Evolutionary conservation across 2,329 filamentous ascomycete genomes (phyloP).

Genomic region (Venturia pyrina): DNA sequence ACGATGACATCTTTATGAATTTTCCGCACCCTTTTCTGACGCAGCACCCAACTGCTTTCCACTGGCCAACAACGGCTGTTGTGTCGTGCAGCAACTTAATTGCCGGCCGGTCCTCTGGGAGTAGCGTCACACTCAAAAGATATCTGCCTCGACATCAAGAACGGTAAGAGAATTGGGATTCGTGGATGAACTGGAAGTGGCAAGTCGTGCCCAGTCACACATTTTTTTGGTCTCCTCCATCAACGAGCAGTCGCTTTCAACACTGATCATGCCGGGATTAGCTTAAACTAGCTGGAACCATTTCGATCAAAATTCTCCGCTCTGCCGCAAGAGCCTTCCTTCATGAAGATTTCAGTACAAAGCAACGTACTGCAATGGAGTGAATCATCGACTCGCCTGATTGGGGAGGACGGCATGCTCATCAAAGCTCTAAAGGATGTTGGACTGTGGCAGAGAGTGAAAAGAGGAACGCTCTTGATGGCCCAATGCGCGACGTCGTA

Average conservation of each 20-base stretch:
- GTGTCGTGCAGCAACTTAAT: too few relatives aligned
- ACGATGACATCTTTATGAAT: too few relatives aligned
- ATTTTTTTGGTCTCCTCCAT: conserved; percentile 32
- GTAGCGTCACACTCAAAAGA: too few relatives aligned
- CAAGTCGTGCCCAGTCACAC: conserved; percentile 32
- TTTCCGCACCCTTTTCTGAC: too few relatives aligned
- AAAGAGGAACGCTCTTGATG: background rate
- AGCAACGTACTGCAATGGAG: background rate
- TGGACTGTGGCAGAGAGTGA: background rate
- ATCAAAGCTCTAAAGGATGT: background rate
- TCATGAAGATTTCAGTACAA: conserved; percentile 18
- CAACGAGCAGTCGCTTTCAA: conserved; percentile 27
- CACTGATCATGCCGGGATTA: conserved; percentile 33
- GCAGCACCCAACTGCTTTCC: too few relatives aligned
- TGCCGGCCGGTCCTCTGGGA: too few relatives aligned
- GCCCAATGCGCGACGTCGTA: too few relatives aligned
- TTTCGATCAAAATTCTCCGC: conserved; percentile 42
- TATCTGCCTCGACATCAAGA: conserved; percentile 20
- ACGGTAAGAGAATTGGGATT: conserved; percentile 26
- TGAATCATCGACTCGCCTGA: background rate
- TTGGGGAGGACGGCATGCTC: background rate
- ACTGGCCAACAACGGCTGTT: too few relatives aligned
- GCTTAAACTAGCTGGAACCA: conserved; percentile 29
- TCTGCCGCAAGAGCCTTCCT: conserved; percentile 45
- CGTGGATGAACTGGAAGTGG: conserved; percentile 28